Evolutionary conservation across 2,329 filamentous ascomycete genomes (phyloP), one percentile per base, ranked within the genome.

Genomic region (Intubia oerlemansii): DNA sequence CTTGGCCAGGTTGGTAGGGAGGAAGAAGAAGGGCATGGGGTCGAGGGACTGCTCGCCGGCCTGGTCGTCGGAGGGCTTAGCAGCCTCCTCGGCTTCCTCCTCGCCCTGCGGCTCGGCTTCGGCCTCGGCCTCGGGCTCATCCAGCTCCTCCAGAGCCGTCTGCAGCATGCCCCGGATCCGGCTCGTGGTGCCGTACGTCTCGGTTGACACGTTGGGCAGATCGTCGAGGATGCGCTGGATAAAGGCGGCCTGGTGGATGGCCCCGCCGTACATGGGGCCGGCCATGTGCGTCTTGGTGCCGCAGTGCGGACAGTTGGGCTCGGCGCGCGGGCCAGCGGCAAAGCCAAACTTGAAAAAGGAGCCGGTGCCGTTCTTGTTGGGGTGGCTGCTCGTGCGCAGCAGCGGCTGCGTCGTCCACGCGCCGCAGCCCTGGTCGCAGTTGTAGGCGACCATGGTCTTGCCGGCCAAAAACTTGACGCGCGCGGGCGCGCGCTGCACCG

Each of bases 261-360:
- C 77, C 1, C 88, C 88, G 19, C 68, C 84, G 54, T 84, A 98
- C 85, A 98, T 95, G 1, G 88, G 88, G 2, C 88, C 88, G 5
- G 71, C 76, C 10, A 95, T 49, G 48, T 95, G 88, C 51, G 75
- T 90, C 45, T 76, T 85, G 44, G 65, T 70, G 7, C 75, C 78
- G 45, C 88, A 98, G 47, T 95, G 81, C 34, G 70, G 62, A 48
- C 88, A 98, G 22, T 59, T 52, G 11, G 62, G 58, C 32, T 69
- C 62, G 4, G 66, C 55, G 1, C 66, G 62, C 2, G 84, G 81
- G 1, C 62, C 84, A 42, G 75, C 60, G 1, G 75, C 65, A 36
- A 84, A 69, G 1, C 62, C 59, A 44, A 90, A 74, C 45, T 93
- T 91, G 53, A 77, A 85, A 41, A 72, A 79, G 3, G 60, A 58